Conservation (phyloP, 1,284 basidiomycete genomes). For the Cryptococcus deneoformans region DNA sequence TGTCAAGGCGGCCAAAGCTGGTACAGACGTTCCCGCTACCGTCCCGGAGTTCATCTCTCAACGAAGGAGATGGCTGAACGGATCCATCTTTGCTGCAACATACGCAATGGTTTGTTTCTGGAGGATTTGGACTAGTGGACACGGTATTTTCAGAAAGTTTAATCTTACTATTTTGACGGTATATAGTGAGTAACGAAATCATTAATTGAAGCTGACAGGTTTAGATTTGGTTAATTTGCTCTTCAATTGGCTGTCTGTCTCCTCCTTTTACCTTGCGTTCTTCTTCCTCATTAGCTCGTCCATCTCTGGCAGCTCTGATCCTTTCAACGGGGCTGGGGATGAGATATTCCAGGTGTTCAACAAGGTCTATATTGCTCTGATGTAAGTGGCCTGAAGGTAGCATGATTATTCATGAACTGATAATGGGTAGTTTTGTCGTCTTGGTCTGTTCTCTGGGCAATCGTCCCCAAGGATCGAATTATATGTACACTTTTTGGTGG, state of each 20-base stretch:
- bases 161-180: constrained; percentile 59
- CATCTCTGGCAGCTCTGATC: constrained; percentile 56
- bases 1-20: constrained; percentile 85
- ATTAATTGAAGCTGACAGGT: neutral
- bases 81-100: constrained; percentile 64
- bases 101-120: constrained; percentile 82
- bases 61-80: constrained; percentile 86
- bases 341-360: constrained; percentile 77
- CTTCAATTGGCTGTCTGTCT: constrained; percentile 67
- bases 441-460: constrained; percentile 60
- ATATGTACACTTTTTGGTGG: constrained; percentile 70
- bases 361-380: constrained; percentile 54
- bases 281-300: constrained; percentile 66
- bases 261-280: constrained; percentile 53
- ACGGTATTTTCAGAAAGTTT: constrained; percentile 79
- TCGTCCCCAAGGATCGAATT: constrained; percentile 81
- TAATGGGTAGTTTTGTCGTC: constrained; percentile 25
- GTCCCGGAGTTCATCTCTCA: constrained; percentile 87
- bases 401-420: neutral
- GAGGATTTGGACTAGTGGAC: constrained; percentile 86
- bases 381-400: constrained; percentile 43
- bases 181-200: constrained; percentile 30
- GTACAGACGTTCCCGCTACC: constrained; percentile 73
- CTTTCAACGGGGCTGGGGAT: constrained; percentile 72
- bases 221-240: constrained; percentile 40